phyloP scores from a whole-genome alignment of 1,284 basidiomycete species.

The Cryptococcus amylolentus region DNA sequence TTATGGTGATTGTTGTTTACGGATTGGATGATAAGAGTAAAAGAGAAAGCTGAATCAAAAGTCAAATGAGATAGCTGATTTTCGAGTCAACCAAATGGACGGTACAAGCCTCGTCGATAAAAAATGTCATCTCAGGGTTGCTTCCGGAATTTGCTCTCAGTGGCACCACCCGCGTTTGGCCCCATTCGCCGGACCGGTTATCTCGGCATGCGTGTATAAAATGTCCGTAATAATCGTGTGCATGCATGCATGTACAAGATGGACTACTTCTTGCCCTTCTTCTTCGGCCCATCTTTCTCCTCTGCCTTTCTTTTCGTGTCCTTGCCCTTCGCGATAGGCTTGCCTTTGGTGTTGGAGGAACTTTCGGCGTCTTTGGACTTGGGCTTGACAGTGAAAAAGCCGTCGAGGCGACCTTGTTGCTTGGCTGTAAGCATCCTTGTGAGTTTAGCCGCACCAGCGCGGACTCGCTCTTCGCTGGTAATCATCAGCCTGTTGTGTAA shows the following conservation, averaged over 20 bases:
- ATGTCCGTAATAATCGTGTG: background rate
- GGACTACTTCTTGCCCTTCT: constrained; percentile 18
- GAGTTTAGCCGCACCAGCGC: constrained; percentile 91
- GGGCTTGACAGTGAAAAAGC: constrained; percentile 79
- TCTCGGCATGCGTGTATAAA: background rate
- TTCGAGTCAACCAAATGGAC: background rate
- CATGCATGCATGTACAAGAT: background rate
- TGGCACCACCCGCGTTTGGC: background rate
- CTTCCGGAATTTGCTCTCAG: background rate
- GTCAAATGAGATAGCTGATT: background rate
- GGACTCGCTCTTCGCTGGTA: constrained; percentile 86
- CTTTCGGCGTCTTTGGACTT: constrained; percentile 46
- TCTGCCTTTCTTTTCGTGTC: constrained; percentile 22
- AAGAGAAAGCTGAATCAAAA: background rate
- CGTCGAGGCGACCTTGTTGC: constrained; percentile 93
- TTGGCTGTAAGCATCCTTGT: constrained; percentile 81
- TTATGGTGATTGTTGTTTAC: constrained; percentile 4
- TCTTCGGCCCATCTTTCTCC: constrained; percentile 14
- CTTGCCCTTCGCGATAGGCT: constrained; percentile 19
- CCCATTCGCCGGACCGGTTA: too few relatives aligned
- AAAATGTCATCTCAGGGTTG: background rate
- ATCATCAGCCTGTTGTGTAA: constrained; percentile 4
- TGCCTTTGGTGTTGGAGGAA: constrained; percentile 21
- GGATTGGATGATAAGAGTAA: background rate
- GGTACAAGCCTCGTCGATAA: background rate